A percentile compares a stretch with the other conserved stretches of the same genome.
Conservation (phyloP, 176 grass and related monocot species). For the Triticum turgidum region DNA sequence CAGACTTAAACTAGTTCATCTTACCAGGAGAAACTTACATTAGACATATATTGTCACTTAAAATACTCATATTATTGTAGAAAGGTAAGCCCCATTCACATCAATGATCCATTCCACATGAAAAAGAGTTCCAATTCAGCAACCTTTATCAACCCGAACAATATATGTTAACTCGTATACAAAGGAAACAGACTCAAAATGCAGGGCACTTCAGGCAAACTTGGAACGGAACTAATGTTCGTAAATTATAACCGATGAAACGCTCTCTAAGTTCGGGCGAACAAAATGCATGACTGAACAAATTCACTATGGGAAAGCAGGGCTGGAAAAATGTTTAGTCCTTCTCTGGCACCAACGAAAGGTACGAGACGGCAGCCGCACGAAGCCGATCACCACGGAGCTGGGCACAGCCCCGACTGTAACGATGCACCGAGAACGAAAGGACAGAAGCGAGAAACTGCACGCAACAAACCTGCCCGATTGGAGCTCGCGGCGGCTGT, state of each 20-base stretch:
- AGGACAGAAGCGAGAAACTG: background rate
- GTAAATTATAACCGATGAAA: background rate
- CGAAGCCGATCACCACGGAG: background rate
- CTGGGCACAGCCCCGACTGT: background rate
- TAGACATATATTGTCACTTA: background rate
- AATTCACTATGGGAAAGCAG: background rate
- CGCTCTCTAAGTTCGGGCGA: background rate
- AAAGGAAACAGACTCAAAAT: background rate
- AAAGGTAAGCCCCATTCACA: background rate
- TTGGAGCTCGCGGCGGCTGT: slow-evolving; percentile 16
- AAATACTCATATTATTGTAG: background rate
- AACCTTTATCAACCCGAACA: too few relatives aligned
- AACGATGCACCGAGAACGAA: background rate
- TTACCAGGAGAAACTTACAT: background rate
- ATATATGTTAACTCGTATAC: background rate
- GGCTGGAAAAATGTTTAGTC: background rate
- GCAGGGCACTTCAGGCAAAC: background rate
- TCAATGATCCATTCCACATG: too few relatives aligned
- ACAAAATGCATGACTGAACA: background rate
- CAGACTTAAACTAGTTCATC: background rate
- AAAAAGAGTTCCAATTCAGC: too few relatives aligned
- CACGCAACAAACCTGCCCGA: slow-evolving; percentile 26
- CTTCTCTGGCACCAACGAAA: background rate
- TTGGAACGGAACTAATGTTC: background rate
- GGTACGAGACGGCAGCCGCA: background rate